Evolutionary conservation across 805 yeast genomes (phyloP).

Genomic region (Pichia insulana): DNA sequence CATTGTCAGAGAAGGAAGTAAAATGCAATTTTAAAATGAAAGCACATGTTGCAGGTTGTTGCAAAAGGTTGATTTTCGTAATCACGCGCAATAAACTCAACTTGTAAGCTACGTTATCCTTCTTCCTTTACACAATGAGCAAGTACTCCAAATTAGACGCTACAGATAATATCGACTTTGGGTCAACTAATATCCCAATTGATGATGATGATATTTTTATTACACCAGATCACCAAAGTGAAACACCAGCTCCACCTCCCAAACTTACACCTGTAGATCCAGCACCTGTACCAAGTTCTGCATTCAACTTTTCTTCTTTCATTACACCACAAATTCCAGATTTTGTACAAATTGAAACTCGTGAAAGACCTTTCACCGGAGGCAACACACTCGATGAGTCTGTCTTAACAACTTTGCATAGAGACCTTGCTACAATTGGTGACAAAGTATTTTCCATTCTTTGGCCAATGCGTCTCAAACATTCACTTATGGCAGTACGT

Average conservation of each 20-base stretch:
- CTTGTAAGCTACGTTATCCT: neutral
- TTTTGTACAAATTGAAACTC: conserved; percentile 22
- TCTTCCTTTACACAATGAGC: neutral
- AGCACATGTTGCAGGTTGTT: too few species aligned
- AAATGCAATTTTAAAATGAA: too few species aligned
- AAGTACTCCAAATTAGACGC: conserved; percentile 6
- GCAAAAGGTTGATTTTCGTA: too few species aligned
- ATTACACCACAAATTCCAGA: conserved; percentile 26
- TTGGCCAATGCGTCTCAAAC: conserved; percentile 30
- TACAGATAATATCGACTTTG: conserved; percentile 7
- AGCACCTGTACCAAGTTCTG: conserved; percentile 6
- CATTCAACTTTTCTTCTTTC: conserved; percentile 26
- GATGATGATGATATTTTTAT: conserved; percentile 28
- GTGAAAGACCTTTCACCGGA: conserved; percentile 46
- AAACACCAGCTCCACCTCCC: conserved; percentile 1
- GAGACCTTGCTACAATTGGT: conserved; percentile 29
- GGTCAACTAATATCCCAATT: neutral
- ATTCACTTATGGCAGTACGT: conserved; percentile 22
- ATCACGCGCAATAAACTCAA: too few species aligned
- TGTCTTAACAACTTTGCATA: conserved; percentile 36
- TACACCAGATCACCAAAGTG: conserved; percentile 23
- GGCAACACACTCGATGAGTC: conserved; percentile 55
- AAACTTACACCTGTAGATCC: conserved; percentile 4
- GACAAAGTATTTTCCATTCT: conserved; percentile 28
- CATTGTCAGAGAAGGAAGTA: neutral